These are phyloP conservation scores for Nepenthes mirabilis DNA, from an alignment of 148 eudicot species.

Conservation along the genomic window DNA sequence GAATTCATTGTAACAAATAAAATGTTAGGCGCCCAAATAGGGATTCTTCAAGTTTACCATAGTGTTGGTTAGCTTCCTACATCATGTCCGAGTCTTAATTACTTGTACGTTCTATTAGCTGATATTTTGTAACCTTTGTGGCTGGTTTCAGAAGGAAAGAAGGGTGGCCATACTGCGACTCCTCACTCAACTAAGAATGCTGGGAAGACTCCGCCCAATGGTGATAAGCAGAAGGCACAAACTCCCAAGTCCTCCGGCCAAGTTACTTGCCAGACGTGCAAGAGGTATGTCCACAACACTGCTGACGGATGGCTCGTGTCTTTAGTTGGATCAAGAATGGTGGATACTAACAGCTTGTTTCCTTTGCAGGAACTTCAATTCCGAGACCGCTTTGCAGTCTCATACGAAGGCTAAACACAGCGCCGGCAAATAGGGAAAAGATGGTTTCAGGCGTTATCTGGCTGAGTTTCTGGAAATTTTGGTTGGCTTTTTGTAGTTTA, in stretches of 20 bases:
- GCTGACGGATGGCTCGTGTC: neutral
- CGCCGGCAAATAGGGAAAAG: conserved; percentile 19
- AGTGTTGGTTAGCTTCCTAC: too few relatives aligned
- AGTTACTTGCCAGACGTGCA: conserved; percentile 28
- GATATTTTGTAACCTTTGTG: neutral
- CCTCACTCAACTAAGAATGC: conserved; percentile 40
- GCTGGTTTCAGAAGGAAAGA: conserved; percentile 28
- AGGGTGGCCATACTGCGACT: conserved; percentile 30
- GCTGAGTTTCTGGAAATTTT: too few relatives aligned
- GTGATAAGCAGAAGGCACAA: conserved; percentile 19
- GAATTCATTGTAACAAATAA: too few relatives aligned
- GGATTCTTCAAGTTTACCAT: too few relatives aligned
- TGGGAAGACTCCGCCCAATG: conserved; percentile 27
- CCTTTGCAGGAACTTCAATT: conserved; percentile 33
- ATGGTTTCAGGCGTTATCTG: too few relatives aligned
- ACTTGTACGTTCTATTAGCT: too few relatives aligned
- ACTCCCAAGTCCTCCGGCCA: conserved; percentile 36
- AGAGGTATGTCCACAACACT: conserved; percentile 15
- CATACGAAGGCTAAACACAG: conserved; percentile 43
- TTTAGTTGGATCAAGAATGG: neutral
- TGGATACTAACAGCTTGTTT: neutral
- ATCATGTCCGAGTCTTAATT: too few relatives aligned
- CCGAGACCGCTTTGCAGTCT: conserved; percentile 28
- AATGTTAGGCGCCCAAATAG: too few relatives aligned
- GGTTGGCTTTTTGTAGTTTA: too few relatives aligned